Evolutionary conservation across 2,329 filamentous ascomycete species (phyloP), one percentile per base, ranked within the genome.

Genomic region (Tricladium varicosporioides): DNA sequence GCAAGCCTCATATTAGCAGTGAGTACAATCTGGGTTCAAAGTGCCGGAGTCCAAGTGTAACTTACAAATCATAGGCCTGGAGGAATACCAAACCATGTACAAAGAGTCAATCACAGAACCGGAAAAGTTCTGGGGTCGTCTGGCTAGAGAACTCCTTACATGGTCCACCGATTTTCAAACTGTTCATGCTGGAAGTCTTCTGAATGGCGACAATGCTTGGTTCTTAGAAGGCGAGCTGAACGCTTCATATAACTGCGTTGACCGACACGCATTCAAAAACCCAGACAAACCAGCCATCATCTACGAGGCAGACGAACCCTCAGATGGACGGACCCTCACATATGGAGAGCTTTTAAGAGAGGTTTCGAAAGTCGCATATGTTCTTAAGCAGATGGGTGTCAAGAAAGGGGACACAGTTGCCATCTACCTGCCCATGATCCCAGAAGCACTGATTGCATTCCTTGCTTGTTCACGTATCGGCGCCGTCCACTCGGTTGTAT

Each of bases 401-500:
- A 86, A 88, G 79, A 97, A 97, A 81, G 94, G 94, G 55, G 94
- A 99, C 76, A 96, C 92, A 4, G 92, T 99, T 56, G 94, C 92
- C 62, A 89, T 99, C 65, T 99, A 99, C 79, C 78, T 99, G 63
- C 94, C 94, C 73, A 99, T 99, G 94, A 96, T 99, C 74, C 94
- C 94, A 55, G 93, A 99, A 76, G 94, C 94, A 5, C 69, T 99
- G 57, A 81, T 99, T 69, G 88, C 94, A 53, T 90, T 99, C 74
- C 81, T 99, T 56, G 94, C 94, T 60, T 95, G 92, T 74, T 79
- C 87, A 40, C 91, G 94, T 71, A 96, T 99, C 67, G 94, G 94
- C 61, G 94, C 94, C 43, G 83, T 99, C 18, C 94, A 99, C 83
- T 97, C 94, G 0, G 93, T 99, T 54, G 89, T 99, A 63, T 99